Base-by-base conservation (phyloP, 371 early-diverging fungal species). In the Zychaea mexicana region DNA sequence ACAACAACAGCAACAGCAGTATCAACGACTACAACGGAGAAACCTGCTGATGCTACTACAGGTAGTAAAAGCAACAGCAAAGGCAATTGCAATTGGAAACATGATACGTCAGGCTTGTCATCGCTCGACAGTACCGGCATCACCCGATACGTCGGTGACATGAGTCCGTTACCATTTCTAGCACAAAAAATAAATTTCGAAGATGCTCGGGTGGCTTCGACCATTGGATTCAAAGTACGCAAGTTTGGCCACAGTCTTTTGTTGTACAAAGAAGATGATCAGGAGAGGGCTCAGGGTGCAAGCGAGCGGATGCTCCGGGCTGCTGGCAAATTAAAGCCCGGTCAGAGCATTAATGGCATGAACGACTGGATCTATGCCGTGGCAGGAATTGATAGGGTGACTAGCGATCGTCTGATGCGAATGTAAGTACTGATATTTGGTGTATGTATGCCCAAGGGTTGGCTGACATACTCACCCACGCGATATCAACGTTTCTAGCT, bases 381-480 rank as follows among this genome's bases (percentile, higher is more conserved):
- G 4, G 58, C 76, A 9, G 78, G 78, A 6, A 52, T 82, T 6
- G 77, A 77, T 47, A 79, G 71, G 56, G 47, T 15, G 0, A 79
- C 74, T 19, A 82, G 83, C 61, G 78, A 82, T 62, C 49, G 68
- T 19, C 55, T 82, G 30, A 71, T 82, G 76, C 76, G 76, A 65
- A 66, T 79, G 79, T 82, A 74, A 52, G 71, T 59, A 36, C 7
- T 55, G 21, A 33, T n/a, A n/a, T n/a, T n/a, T n/a, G n/a, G n/a
- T n/a, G n/a, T n/a, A n/a, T 38, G n/a, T 26, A 8, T 9, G 26
- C 59, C 27, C 26, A 0, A 19, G 9, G 26, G 13, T 38, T 13
- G 6, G n/a, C 21, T 49, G 22, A n/a, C n/a, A n/a, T n/a, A n/a
- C n/a, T n/a, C n/a, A n/a, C n/a, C n/a, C n/a, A n/a, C 26, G 21